phyloP scores from a whole-genome alignment of 2,329 filamentous ascomycete genomes.

The Penicillium sp. region DNA sequence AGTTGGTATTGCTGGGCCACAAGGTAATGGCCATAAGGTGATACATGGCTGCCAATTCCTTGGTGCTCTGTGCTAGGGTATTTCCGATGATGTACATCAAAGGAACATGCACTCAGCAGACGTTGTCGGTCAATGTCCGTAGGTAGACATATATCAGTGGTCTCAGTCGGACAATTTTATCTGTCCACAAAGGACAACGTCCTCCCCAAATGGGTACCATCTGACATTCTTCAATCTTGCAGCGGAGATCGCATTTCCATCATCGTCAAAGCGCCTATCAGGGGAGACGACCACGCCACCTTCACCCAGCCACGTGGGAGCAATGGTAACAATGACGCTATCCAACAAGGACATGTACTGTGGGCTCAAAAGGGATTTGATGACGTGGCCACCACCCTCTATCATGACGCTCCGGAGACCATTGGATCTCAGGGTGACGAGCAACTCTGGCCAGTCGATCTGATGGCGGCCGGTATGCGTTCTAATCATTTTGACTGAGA shows the following conservation, averaged over 20 bases:
- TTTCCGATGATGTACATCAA: not conserved
- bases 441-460: constrained; percentile 59
- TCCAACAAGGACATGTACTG: constrained; percentile 59
- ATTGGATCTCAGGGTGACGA: constrained; percentile 54
- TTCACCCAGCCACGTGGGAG: constrained; percentile 78
- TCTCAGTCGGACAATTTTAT: constrained; percentile 30
- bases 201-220: constrained; percentile 75
- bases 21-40: no score
- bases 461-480: constrained; percentile 13
- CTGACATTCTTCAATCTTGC: constrained; percentile 57
- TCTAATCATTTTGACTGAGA: constrained; percentile 23
- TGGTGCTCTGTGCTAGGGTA: not conserved
- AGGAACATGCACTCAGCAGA: not conserved
- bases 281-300: constrained; percentile 79
- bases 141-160: no score
- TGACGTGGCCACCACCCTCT: constrained; percentile 78
- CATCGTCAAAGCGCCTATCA: constrained; percentile 49
- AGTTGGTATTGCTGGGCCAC: not conserved
- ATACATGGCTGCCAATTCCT: no score
- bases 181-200: constrained; percentile 74
- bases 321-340: constrained; percentile 81
- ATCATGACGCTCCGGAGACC: constrained; percentile 79
- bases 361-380: constrained; percentile 69
- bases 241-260: constrained; percentile 58
- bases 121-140: not conserved